These are phyloP conservation scores for Termitomyces sp. DNA, from an alignment of 768 basidiomycete species.

Conservation along the genomic window DNA sequence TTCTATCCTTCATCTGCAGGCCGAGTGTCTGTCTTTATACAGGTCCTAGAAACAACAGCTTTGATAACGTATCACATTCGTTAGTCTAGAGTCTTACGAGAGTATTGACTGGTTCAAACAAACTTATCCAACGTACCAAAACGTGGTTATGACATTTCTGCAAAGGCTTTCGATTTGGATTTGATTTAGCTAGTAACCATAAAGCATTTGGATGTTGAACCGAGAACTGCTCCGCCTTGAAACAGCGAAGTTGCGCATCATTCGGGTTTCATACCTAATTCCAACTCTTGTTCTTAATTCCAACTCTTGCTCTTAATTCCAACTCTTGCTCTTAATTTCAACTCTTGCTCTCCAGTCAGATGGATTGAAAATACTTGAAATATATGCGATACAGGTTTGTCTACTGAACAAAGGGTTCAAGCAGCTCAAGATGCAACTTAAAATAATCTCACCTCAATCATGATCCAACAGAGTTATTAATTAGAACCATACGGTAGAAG, in stretches of 20 bases:
- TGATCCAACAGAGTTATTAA: constrained; percentile 7
- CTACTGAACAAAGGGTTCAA: constrained; percentile 2
- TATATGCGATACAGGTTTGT: constrained; percentile 1
- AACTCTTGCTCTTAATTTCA: not conserved
- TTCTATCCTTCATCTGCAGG: not conserved
- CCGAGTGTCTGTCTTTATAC: not conserved
- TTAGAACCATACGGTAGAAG: constrained; percentile 62
- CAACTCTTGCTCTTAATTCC: not conserved
- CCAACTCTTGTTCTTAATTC: not conserved
- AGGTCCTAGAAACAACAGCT: not conserved
- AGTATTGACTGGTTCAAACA: not conserved
- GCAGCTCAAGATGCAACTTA: not conserved
- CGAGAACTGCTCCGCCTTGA: not conserved
- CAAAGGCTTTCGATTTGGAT: no score
- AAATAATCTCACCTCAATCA: not conserved
- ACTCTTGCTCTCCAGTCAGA: not conserved
- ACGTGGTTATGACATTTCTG: no score
- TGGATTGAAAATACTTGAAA: not conserved
- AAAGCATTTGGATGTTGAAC: no score
- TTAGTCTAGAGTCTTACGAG: not conserved
- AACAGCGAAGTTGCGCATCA: not conserved
- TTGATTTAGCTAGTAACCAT: no score
- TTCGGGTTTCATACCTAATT: not conserved
- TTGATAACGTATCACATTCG: not conserved
- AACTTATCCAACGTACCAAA: not conserved